A percentile compares a stretch with the other conserved stretches of the same genome.
Evolutionary conservation across 1,284 basidiomycete genomes (phyloP).

Genomic region (Cutaneotrichosporon spelunceum): DNA sequence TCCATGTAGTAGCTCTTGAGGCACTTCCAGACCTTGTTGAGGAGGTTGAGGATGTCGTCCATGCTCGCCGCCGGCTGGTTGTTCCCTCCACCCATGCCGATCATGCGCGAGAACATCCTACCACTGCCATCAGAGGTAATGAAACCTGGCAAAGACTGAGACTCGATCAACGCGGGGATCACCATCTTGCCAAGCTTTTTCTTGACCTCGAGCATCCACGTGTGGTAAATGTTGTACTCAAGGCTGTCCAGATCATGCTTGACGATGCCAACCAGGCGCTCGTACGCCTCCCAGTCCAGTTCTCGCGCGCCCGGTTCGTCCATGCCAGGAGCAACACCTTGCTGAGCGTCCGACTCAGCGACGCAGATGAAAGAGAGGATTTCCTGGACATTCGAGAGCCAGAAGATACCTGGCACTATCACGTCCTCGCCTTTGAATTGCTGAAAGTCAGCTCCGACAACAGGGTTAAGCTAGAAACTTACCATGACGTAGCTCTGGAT

Average conservation of each 20-base stretch:
- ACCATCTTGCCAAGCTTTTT: slow-evolving; percentile 97
- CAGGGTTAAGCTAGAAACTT: slow-evolving; percentile 37
- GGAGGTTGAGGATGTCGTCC: slow-evolving; percentile 95
- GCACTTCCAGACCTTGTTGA: slow-evolving; percentile 98
- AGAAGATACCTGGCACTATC: slow-evolving; percentile 95
- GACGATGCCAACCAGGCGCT: slow-evolving; percentile 91
- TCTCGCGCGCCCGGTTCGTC: slow-evolving; percentile 89
- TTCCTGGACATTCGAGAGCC: slow-evolving; percentile 99
- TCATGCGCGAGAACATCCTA: slow-evolving; percentile 86
- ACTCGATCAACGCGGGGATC: slow-evolving; percentile 95
- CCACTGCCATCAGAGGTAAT: slow-evolving; percentile 88
- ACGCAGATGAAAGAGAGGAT: slow-evolving; percentile 98
- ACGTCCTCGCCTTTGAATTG: slow-evolving; percentile 87
- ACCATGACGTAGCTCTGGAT: slow-evolving; percentile 99
- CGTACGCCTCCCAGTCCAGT: slow-evolving; percentile 97
- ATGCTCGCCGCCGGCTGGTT: slow-evolving; percentile 85
- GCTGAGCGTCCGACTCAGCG: slow-evolving; percentile 95
- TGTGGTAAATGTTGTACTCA: slow-evolving; percentile 99
- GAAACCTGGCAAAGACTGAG: slow-evolving; percentile 95
- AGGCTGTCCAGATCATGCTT: slow-evolving; percentile 98
- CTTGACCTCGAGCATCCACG: slow-evolving; percentile 99
- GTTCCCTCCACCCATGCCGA: slow-evolving; percentile 67
- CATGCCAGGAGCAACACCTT: slow-evolving; percentile 95
- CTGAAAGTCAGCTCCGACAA: slow-evolving; percentile 27
- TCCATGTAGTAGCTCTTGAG: slow-evolving; percentile 99